These are phyloP conservation scores for Aureobasidium sp. DNA, from an alignment of 2,329 filamentous ascomycete species.

Conservation along the genomic window DNA sequence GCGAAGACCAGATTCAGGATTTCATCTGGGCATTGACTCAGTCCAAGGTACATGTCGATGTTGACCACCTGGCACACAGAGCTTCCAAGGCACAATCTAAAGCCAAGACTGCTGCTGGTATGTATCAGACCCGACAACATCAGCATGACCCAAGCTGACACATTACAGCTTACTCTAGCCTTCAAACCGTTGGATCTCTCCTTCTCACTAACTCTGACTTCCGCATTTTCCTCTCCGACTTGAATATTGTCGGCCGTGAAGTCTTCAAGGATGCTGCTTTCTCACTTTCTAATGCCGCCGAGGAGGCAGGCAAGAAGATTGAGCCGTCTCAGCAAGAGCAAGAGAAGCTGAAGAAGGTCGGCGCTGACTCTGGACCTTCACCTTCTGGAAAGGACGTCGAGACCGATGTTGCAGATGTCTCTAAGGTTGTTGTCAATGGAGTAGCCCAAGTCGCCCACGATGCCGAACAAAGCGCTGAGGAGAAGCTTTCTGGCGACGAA, in stretches of 20 bases:
- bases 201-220: constrained; percentile 87
- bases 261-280: constrained; percentile 83
- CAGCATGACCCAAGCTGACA: constrained; percentile 21
- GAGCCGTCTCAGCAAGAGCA: constrained; percentile 60
- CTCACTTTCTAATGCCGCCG: constrained; percentile 67
- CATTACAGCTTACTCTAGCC: constrained; percentile 63
- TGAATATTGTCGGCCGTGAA: constrained; percentile 70
- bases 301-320: constrained; percentile 64
- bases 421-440: constrained; percentile 40
- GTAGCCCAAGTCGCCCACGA: constrained; percentile 45
- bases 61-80: constrained; percentile 54
- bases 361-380: constrained; percentile 44
- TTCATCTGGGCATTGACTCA: constrained; percentile 79
- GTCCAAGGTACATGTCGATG: constrained; percentile 63
- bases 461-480: constrained; percentile 62
- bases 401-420: constrained; percentile 37
- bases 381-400: constrained; percentile 58
- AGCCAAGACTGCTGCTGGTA: constrained; percentile 66
- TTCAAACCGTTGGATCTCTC: constrained; percentile 76
- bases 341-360: constrained; percentile 46
- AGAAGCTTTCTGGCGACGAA: constrained; percentile 67
- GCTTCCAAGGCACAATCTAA: constrained; percentile 58
- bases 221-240: constrained; percentile 73
- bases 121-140: constrained; percentile 22
- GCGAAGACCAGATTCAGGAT: constrained; percentile 78